phyloP scores from a whole-genome alignment of 768 basidiomycete genomes.

The Tricholoma sp. region DNA sequence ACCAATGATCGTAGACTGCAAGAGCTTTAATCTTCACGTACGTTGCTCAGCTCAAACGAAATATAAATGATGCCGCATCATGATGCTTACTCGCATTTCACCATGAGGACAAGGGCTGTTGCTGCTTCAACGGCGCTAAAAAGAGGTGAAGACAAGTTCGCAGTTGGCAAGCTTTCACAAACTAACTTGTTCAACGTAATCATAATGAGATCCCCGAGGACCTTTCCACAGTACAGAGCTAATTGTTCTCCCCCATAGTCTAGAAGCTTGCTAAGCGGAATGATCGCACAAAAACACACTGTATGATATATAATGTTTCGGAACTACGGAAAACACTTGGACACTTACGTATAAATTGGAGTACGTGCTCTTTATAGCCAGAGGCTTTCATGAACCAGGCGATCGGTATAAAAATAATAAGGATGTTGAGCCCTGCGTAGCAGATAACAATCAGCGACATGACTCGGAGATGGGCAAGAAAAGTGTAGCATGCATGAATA shows the following conservation, averaged over 20 bases:
- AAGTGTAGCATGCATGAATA: conserved; percentile 29
- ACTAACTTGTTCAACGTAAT: conserved; percentile 47
- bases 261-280: conserved; percentile 45
- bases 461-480: background rate
- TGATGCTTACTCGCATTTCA: conserved; percentile 41
- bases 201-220: conserved; percentile 45
- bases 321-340: background rate
- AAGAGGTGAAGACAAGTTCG: background rate
- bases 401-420: conserved; percentile 36
- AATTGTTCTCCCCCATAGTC: conserved; percentile 50
- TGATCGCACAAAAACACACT: conserved; percentile 46
- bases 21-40: conserved; percentile 41
- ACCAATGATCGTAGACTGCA: conserved; percentile 68
- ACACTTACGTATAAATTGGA: conserved; percentile 24
- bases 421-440: conserved; percentile 32
- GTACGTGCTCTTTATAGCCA: conserved; percentile 13
- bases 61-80: background rate
- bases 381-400: conserved; percentile 37
- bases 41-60: background rate
- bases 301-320: background rate
- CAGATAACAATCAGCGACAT: background rate
- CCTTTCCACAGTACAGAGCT: conserved; percentile 43
- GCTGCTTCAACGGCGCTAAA: conserved; percentile 44
- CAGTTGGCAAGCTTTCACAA: background rate
- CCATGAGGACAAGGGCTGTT: conserved; percentile 41